These are phyloP conservation scores for Magnaporthiopsis incrustans DNA, from an alignment of 2,329 filamentous ascomycete genomes.

Conservation along the genomic window DNA sequence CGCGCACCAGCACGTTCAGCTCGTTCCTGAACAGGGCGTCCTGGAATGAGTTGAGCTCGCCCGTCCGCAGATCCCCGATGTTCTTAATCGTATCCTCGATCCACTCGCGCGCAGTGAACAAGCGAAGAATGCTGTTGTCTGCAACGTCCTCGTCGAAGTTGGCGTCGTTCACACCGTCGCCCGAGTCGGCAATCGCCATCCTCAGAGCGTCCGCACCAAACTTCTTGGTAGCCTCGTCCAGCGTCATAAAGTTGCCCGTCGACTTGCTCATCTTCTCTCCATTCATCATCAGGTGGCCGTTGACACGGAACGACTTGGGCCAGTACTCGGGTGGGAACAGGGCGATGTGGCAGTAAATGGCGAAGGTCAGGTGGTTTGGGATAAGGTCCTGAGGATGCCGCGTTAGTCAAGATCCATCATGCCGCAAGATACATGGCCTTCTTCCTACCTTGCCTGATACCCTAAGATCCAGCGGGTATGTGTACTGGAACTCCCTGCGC, in stretches of 20 bases:
- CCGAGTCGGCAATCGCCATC: conserved; percentile 87
- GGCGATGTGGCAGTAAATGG: conserved; percentile 86
- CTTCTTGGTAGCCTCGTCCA: conserved; percentile 78
- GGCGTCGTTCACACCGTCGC: conserved; percentile 88
- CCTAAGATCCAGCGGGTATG: conserved; percentile 85
- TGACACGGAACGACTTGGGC: conserved; percentile 78
- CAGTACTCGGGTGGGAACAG: conserved; percentile 84
- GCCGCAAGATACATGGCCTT: no score
- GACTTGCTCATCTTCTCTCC: conserved; percentile 99
- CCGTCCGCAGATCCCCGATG: conserved; percentile 63
- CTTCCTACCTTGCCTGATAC: conserved; percentile 64
- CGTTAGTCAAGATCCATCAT: background rate
- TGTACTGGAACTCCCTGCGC: conserved; percentile 92
- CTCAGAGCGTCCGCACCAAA: conserved; percentile 88
- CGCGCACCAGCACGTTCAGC: conserved; percentile 72
- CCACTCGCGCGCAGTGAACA: conserved; percentile 78
- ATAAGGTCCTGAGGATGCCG: conserved; percentile 55
- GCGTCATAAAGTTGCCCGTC: conserved; percentile 93
- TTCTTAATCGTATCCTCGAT: conserved; percentile 77
- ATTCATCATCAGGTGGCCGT: conserved; percentile 90
- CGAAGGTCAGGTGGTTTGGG: conserved; percentile 91
- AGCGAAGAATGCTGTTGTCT: conserved; percentile 80
- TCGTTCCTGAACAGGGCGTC: conserved; percentile 92
- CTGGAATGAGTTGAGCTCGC: conserved; percentile 67
- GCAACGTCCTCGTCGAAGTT: conserved; percentile 97